These are phyloP conservation scores for Rehmannia glutinosa DNA, from an alignment of 257 asterid species.

Conservation along the genomic window DNA sequence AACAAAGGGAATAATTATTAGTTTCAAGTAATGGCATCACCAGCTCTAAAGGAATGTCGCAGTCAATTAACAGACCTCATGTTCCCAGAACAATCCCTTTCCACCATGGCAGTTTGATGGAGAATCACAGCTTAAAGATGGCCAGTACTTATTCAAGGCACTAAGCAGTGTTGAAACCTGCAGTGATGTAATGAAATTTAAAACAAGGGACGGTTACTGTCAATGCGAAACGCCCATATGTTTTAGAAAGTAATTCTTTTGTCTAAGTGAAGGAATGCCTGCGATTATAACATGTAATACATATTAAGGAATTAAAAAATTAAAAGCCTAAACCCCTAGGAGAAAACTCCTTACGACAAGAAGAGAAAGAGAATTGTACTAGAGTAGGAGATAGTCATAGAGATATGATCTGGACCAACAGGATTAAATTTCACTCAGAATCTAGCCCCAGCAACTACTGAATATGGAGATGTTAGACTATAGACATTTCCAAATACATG, in stretches of 20 bases:
- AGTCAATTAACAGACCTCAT: slow-evolving; percentile 56
- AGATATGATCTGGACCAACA: background rate
- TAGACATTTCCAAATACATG: background rate
- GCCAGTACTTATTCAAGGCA: slow-evolving; percentile 79
- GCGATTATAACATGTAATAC: background rate
- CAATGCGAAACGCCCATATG: slow-evolving; percentile 9
- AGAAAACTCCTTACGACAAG: background rate
- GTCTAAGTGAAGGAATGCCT: background rate
- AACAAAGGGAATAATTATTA: slow-evolving; percentile 33
- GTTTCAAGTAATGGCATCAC: slow-evolving; percentile 25
- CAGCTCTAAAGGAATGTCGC: slow-evolving; percentile 7
- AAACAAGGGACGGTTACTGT: background rate
- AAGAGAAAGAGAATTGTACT: background rate
- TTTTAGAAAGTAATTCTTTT: background rate
- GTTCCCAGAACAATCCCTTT: slow-evolving; percentile 89
- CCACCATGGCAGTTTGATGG: slow-evolving; percentile 69
- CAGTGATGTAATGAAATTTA: slow-evolving; percentile 1
- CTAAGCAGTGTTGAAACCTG: slow-evolving; percentile 61
- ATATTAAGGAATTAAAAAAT: background rate
- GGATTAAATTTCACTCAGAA: background rate
- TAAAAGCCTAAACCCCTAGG: background rate
- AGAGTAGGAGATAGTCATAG: background rate
- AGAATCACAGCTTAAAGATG: slow-evolving; percentile 64
- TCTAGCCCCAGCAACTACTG: background rate
- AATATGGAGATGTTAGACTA: background rate